Base-by-base conservation (phyloP, 2,329 filamentous ascomycete genomes). In the Aspergillus ochraceus region DNA sequence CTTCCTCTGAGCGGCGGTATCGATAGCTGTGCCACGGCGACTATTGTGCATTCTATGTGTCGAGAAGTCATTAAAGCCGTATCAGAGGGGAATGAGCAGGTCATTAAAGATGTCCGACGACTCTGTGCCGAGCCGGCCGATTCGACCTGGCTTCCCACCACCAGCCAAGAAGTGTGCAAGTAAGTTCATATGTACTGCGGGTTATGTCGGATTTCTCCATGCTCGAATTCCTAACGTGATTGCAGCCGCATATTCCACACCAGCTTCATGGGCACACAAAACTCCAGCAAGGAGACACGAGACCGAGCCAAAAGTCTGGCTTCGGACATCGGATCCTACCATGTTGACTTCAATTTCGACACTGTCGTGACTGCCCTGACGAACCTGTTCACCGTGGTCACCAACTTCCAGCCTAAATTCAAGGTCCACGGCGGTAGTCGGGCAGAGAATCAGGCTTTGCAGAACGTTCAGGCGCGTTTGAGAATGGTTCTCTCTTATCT, bases 341-440 rank as follows among this genome's bases (percentile, higher is more conserved):
- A 95, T 70, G 81, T 85, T 4, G 84, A 93, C 68, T 79, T 92
- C 49, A 86, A 92, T 68, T 92, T 94, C 58, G 91, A 94, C 69
- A 81, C 82, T 1, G 82, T 88, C 9, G 86, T 87, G 61, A 78
- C 83, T 20, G 84, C 88, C 0, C 78, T 87, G 54, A 86, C 84
- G 65, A 81, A 81, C 49, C 75, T 92, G 1, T 80, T 92, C 57
- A 80, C 81, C 0, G 72, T 80, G 2, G 82, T 85, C 0, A 85
- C 86, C 1, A 79, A 79, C 46, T 91, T 90, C 65, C 80, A 84
- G 19, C 84, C 86, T 4, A 81, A 77, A 22, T 88, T 86, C 77
- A 86, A 84, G 66, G 84, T 88, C 6, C 81, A 91, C 57, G 89
- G 89, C 6, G 89, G 89, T 6, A 79, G 78, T 0, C 70, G 74